Conservation (phyloP, 2,329 filamentous ascomycete genomes). For the Clonostachys rosea region DNA sequence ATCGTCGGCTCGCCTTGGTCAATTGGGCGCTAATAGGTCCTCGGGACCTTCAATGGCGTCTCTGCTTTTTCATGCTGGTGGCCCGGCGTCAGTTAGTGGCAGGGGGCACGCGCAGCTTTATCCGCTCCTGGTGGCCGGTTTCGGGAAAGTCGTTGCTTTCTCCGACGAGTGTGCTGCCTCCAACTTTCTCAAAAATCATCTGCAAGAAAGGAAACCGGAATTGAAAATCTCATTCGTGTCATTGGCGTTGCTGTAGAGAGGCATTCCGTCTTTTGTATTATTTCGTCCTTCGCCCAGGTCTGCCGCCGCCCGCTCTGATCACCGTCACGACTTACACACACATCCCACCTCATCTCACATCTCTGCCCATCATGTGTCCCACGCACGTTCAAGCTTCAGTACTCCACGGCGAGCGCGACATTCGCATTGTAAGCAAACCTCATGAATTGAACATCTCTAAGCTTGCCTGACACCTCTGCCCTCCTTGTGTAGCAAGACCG, state of each 20-base stretch:
- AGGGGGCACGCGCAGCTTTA: too few species aligned
- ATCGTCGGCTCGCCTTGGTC: too few species aligned
- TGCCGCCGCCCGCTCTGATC: not conserved
- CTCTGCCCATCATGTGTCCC: constrained; percentile 1
- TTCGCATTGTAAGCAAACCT: constrained; percentile 38
- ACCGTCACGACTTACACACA: not conserved
- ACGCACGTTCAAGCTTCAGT: constrained; percentile 42
- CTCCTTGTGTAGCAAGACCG: constrained; percentile 45
- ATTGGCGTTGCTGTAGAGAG: not conserved
- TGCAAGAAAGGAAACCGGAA: not conserved
- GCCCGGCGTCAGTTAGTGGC: too few species aligned
- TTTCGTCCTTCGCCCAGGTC: not conserved
- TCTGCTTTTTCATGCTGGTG: too few species aligned
- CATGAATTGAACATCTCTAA: not conserved
- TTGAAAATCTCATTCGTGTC: not conserved
- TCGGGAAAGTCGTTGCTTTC: too few species aligned
- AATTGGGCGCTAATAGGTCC: too few species aligned
- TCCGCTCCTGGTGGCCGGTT: too few species aligned
- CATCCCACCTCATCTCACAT: not conserved
- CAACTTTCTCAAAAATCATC: not conserved
- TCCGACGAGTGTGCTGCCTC: too few species aligned
- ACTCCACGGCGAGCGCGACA: constrained; percentile 45
- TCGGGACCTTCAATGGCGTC: too few species aligned
- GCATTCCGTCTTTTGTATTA: not conserved
- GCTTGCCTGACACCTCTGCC: not conserved